Conservation (phyloP, 192 early-diverging fungal genomes). For the Linnemannia schmuckeri region DNA sequence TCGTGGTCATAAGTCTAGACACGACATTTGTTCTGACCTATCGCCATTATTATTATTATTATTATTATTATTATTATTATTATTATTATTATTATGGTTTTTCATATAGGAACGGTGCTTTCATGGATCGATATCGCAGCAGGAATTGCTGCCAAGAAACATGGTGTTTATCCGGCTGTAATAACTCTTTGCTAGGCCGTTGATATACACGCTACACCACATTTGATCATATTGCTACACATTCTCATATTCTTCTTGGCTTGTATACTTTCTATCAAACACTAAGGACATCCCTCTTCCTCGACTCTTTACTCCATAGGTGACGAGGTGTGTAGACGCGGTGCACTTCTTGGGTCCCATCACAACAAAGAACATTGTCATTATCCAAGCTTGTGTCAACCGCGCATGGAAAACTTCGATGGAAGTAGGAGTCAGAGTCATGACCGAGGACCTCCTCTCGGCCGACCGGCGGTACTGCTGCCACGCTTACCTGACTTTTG, state of each 20-base stretch:
- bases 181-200: constrained; percentile 6
- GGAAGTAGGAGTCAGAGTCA: constrained; percentile 80
- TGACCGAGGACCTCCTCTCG: constrained; percentile 72
- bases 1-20: not conserved
- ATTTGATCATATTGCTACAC: not conserved
- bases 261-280: constrained; percentile 6
- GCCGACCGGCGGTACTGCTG: constrained; percentile 69
- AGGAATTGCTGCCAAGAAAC: constrained; percentile 73
- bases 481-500: constrained; percentile 79
- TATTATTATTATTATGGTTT: not conserved
- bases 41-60: not conserved
- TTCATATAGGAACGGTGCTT: constrained; percentile 57
- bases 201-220: not conserved
- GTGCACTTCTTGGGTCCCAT: constrained; percentile 79
- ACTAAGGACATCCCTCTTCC: not conserved
- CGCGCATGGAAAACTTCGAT: constrained; percentile 78
- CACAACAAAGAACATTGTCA: constrained; percentile 72
- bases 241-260: not conserved
- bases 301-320: constrained; percentile 46
- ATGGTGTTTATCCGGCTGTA: constrained; percentile 68
- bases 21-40: not conserved
- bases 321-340: constrained; percentile 75
- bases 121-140: constrained; percentile 79
- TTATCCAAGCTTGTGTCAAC: constrained; percentile 75
- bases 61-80: too few relatives aligned